A percentile compares a stretch with the other conserved stretches of the same genome.
Conservation (phyloP, 192 early-diverging fungal species). For the Helicostylum pulchrum region DNA sequence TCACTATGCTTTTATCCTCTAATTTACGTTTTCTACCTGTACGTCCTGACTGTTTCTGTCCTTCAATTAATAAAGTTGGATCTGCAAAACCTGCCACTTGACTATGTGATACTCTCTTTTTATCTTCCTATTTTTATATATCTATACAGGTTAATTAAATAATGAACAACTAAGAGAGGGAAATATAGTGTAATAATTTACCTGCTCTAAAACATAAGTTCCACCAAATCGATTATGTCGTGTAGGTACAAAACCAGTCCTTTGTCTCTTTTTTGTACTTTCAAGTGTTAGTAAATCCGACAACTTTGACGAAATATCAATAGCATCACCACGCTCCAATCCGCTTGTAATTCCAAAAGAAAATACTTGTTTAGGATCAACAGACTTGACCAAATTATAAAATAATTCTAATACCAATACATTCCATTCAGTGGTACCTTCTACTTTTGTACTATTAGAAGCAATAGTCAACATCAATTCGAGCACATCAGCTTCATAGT, state of each 20-base stretch:
- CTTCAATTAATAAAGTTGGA: slow-evolving; percentile 34
- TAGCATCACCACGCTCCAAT: neutral
- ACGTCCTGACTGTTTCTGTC: slow-evolving; percentile 28
- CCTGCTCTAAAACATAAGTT: slow-evolving; percentile 52
- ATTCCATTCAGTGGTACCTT: slow-evolving; percentile 64
- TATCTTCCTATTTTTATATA: slow-evolving; percentile 28
- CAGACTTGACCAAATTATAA: slow-evolving; percentile 56
- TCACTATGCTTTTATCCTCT: slow-evolving; percentile 3
- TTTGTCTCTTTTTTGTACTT: slow-evolving; percentile 6
- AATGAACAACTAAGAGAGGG: neutral
- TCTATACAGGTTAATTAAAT: neutral
- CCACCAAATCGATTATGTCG: slow-evolving; percentile 70
- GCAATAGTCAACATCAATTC: slow-evolving; percentile 71
- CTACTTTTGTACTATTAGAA: slow-evolving; percentile 51
- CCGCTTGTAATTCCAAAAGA: neutral
- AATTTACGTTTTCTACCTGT: slow-evolving; percentile 33
- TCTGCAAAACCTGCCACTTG: slow-evolving; percentile 39
- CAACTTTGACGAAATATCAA: slow-evolving; percentile 27
- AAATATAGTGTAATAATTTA: slow-evolving; percentile 1
- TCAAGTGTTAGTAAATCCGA: slow-evolving; percentile 17
- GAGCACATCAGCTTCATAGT: slow-evolving; percentile 60
- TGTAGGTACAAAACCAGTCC: slow-evolving; percentile 23
- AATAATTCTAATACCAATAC: slow-evolving; percentile 58
- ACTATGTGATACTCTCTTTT: slow-evolving; percentile 37
- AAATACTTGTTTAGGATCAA: slow-evolving; percentile 47